A percentile compares a stretch with the other conserved stretches of the same genome.
phyloP scores from a whole-genome alignment of 257 asterid species.

The Fraxinus americana region DNA sequence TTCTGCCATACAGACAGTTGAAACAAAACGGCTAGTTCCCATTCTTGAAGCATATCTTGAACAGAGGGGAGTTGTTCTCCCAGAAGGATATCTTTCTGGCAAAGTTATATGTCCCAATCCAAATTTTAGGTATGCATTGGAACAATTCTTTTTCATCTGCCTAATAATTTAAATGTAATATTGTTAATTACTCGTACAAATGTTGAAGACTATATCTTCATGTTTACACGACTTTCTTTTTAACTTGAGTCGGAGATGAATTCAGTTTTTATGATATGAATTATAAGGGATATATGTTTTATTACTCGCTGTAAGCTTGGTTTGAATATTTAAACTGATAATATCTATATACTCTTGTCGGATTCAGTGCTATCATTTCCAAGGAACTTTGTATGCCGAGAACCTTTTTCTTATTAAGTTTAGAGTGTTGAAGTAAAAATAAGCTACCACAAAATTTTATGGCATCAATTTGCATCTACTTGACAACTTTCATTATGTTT shows the following conservation, averaged over 20 bases:
- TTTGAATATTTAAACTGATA: neutral
- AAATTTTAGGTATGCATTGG: slow-evolving; percentile 55
- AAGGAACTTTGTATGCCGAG: neutral
- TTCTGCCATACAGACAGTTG: slow-evolving; percentile 61
- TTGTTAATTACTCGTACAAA: neutral
- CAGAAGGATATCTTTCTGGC: slow-evolving; percentile 72
- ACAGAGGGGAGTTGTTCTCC: slow-evolving; percentile 81
- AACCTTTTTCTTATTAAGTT: neutral
- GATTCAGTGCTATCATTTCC: neutral
- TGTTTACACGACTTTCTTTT: slow-evolving; percentile 7
- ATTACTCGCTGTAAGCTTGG: neutral
- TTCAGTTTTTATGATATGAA: neutral
- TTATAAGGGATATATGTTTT: neutral
- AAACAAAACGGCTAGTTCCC: slow-evolving; percentile 60
- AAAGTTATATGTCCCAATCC: slow-evolving; percentile 94
- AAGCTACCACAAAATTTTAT: too few relatives aligned
- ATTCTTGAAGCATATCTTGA: slow-evolving; percentile 87
- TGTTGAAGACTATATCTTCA: neutral
- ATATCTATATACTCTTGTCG: neutral
- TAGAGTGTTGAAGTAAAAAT: too few relatives aligned
- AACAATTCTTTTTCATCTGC: neutral
- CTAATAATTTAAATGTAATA: neutral
- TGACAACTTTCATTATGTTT: neutral
- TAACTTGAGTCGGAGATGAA: neutral
- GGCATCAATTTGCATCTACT: slow-evolving; percentile 18